Evolutionary conservation across 352 stramenopile species (phyloP).

Genomic region (Pythium scleroteichum): DNA sequence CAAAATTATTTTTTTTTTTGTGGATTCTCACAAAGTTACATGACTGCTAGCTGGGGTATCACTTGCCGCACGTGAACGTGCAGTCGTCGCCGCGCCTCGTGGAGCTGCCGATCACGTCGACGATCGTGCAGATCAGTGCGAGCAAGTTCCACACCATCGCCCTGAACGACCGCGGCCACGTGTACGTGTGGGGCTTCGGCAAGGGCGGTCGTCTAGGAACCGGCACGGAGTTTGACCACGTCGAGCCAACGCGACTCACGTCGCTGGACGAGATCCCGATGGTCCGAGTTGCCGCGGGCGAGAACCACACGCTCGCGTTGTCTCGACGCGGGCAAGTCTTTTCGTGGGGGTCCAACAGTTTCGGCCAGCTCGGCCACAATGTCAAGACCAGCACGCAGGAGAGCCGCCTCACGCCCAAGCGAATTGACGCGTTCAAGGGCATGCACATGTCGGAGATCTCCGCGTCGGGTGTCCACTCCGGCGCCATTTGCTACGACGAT

Average conservation of each 20-base stretch:
- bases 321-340: conserved; percentile 68
- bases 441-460: conserved; percentile 62
- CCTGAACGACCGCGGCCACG: conserved; percentile 58
- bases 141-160: conserved; percentile 83
- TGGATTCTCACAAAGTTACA: too few relatives aligned
- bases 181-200: conserved; percentile 84
- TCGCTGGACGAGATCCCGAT: conserved; percentile 60
- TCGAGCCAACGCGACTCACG: conserved; percentile 57
- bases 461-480: conserved; percentile 71
- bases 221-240: conserved; percentile 76
- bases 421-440: conserved; percentile 66
- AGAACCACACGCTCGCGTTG: conserved; percentile 82
- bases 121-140: conserved; percentile 69
- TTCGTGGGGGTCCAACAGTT: conserved; percentile 85
- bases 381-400: conserved; percentile 57
- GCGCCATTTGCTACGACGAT: conserved; percentile 49
- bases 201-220: conserved; percentile 77
- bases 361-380: conserved; percentile 70
- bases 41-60: conserved; percentile 63
- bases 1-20: too few relatives aligned
- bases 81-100: conserved; percentile 68
- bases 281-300: conserved; percentile 63
- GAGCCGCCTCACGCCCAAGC: conserved; percentile 67
- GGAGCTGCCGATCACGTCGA: conserved; percentile 45
- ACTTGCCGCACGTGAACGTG: conserved; percentile 78